Evolutionary conservation across 306 rosid genomes (phyloP), one percentile per base, ranked within the genome.

Genomic region (Datisca glomerata): DNA sequence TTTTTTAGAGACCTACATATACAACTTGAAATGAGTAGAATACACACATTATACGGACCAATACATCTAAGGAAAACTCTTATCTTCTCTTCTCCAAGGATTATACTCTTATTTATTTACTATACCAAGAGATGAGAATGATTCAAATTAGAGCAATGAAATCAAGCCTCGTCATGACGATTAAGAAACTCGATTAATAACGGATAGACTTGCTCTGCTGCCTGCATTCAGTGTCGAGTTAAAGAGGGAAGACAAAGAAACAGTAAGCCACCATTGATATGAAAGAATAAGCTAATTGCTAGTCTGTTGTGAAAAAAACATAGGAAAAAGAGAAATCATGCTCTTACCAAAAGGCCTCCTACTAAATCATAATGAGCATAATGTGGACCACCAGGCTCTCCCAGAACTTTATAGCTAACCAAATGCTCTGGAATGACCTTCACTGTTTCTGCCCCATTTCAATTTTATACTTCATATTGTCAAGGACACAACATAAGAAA

Each of bases 341-440:
- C n/a, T 18, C 80, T 7, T 80, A 87, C 94, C 89, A 62, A 25
- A 41, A 72, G 83, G 43, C 96, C 74, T 50, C 93, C 94, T n/a
- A 82, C 89, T 39, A 87, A 50, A 74, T 87, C 96, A 41, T 76
- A 87, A 65, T 87, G 96, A 42, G 76, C 94, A 67, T 71, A 87
- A 52, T 82, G 94, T 24, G 94, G 89, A 35, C 94, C 87, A 13
- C 69, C 70, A 17, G 68, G 73, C 64, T 79, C 81, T 43, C 94
- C 96, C 10, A 82, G 74, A 57, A 82, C 76, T 68, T 76, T 82
- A 64, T 71, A 77, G 41, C 78, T 64, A 21, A 74, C 70, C 44
- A 76, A 55, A 16, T 76, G 63, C 70, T 69, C 68, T 2, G 85
- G 85, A 69, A 87, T 64, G 47, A 51, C 61, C 75, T 82, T 87